These are phyloP conservation scores for Wickerhamomyces strasburgensis DNA, from an alignment of 805 yeast species.

Conservation along the genomic window DNA sequence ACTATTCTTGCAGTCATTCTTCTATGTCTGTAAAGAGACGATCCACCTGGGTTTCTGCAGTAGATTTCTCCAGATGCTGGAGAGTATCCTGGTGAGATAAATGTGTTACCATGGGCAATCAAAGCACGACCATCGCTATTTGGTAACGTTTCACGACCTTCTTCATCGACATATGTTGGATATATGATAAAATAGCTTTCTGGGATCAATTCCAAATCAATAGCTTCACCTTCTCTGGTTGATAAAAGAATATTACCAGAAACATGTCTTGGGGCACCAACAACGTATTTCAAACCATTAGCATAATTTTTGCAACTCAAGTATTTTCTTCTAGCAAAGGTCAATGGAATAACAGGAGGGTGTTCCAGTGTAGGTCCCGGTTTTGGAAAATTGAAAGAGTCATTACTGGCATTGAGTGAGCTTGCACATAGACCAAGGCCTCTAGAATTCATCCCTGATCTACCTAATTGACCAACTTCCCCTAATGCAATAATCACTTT, in stretches of 20 bases:
- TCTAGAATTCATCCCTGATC: slow-evolving; percentile 16
- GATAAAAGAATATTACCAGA: slow-evolving; percentile 11
- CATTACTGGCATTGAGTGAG: slow-evolving; percentile 11
- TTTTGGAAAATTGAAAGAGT: slow-evolving; percentile 10
- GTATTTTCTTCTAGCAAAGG: slow-evolving; percentile 14
- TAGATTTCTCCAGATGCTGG: slow-evolving; percentile 11
- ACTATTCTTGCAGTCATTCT: slow-evolving; percentile 11
- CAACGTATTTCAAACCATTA: slow-evolving; percentile 13
- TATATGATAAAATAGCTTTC: slow-evolving; percentile 9
- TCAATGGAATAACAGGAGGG: slow-evolving; percentile 12
- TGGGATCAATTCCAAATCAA: slow-evolving; percentile 13
- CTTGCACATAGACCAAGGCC: slow-evolving; percentile 15
- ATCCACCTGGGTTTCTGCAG: slow-evolving; percentile 17
- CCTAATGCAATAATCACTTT: slow-evolving; percentile 12
- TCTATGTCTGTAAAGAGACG: slow-evolving; percentile 14
- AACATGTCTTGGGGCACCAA: slow-evolving; percentile 15
- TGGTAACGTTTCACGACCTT: slow-evolving; percentile 11
- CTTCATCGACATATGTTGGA: slow-evolving; percentile 12
- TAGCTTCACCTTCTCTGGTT: slow-evolving; percentile 12
- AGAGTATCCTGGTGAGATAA: slow-evolving; percentile 9
- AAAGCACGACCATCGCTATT: slow-evolving; percentile 11
- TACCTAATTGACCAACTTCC: slow-evolving; percentile 15
- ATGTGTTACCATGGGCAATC: slow-evolving; percentile 12
- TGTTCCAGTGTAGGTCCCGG: slow-evolving; percentile 4
- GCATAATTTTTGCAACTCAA: slow-evolving; percentile 12